phyloP scores from a whole-genome alignment of 2,329 filamentous ascomycete genomes.

The Cladophialophora carrionii region DNA sequence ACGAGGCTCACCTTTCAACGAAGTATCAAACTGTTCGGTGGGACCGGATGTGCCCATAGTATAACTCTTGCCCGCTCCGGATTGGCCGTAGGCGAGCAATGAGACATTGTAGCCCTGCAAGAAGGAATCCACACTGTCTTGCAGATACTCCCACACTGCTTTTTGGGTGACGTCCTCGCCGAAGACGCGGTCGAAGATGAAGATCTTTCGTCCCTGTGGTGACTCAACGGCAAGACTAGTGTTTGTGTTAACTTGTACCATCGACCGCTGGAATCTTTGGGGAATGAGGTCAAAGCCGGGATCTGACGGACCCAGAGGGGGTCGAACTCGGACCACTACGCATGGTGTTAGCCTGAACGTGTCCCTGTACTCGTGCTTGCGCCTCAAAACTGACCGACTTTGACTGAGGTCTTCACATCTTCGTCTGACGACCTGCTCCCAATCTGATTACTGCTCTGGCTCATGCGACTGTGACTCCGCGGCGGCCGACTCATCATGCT shows the following conservation, averaged over 20 bases:
- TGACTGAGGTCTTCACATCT: constrained; percentile 86
- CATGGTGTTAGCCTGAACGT: constrained; percentile 16
- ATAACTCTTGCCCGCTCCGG: constrained; percentile 95
- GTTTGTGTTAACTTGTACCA: constrained; percentile 83
- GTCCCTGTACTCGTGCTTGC: not conserved
- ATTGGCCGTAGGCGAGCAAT: constrained; percentile 94
- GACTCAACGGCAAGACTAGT: constrained; percentile 88
- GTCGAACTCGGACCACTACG: constrained; percentile 86
- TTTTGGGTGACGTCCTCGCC: constrained; percentile 80
- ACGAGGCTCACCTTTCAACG: constrained; percentile 71
- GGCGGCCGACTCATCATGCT: constrained; percentile 78
- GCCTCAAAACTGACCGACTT: constrained; percentile 73
- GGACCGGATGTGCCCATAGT: constrained; percentile 97
- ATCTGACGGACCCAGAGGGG: constrained; percentile 78
- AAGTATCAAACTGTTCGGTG: constrained; percentile 69
- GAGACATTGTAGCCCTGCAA: constrained; percentile 98
- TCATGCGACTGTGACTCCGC: constrained; percentile 81
- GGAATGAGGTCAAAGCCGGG: constrained; percentile 94
- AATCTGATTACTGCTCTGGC: constrained; percentile 70
- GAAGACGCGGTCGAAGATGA: constrained; percentile 96
- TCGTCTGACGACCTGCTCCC: constrained; percentile 83
- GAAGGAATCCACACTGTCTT: constrained; percentile 86
- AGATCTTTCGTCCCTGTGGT: constrained; percentile 88
- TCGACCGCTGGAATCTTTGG: constrained; percentile 89
- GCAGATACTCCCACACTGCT: constrained; percentile 91